phyloP scores from a whole-genome alignment of 495 filamentous ascomycete genomes.

The Corynascus novoguineensis region DNA sequence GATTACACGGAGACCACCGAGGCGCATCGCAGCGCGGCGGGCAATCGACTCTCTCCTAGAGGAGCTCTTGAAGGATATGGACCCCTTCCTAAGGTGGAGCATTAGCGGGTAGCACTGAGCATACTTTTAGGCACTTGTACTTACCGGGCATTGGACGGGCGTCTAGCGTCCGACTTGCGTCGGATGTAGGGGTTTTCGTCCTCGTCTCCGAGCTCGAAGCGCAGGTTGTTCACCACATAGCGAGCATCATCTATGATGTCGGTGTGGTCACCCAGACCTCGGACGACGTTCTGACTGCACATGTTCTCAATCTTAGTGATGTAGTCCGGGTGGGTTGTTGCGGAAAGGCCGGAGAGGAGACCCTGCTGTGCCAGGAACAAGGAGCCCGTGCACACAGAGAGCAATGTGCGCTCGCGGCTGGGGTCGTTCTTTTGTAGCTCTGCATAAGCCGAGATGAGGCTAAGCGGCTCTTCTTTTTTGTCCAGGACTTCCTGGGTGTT shows the following conservation, averaged over 20 bases:
- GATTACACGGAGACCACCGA: slow-evolving; percentile 67
- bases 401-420: slow-evolving; percentile 62
- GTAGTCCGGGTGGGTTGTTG: slow-evolving; percentile 61
- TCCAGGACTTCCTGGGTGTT: slow-evolving; percentile 49
- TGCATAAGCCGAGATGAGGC: slow-evolving; percentile 59
- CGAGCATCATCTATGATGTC: slow-evolving; percentile 69
- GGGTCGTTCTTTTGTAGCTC: slow-evolving; percentile 64
- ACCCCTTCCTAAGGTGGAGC: slow-evolving; percentile 52
- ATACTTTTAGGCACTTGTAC: slow-evolving; percentile 13
- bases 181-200: slow-evolving; percentile 71
- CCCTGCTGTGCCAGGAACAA: slow-evolving; percentile 67
- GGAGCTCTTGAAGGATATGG: slow-evolving; percentile 61
- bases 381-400: slow-evolving; percentile 71
- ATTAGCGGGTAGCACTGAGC: slow-evolving; percentile 5
- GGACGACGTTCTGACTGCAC: slow-evolving; percentile 58
- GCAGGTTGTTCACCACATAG: slow-evolving; percentile 75
- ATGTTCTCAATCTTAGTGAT: slow-evolving; percentile 61
- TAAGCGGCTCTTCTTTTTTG: slow-evolving; percentile 54
- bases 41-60: slow-evolving; percentile 62
- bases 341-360: slow-evolving; percentile 64
- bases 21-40: slow-evolving; percentile 57
- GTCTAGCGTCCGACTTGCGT: slow-evolving; percentile 57
- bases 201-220: slow-evolving; percentile 68
- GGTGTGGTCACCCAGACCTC: slow-evolving; percentile 54
- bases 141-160: slow-evolving; percentile 57